Base-by-base conservation (phyloP, 805 yeast genomes). In the Candida michaelii region DNA sequence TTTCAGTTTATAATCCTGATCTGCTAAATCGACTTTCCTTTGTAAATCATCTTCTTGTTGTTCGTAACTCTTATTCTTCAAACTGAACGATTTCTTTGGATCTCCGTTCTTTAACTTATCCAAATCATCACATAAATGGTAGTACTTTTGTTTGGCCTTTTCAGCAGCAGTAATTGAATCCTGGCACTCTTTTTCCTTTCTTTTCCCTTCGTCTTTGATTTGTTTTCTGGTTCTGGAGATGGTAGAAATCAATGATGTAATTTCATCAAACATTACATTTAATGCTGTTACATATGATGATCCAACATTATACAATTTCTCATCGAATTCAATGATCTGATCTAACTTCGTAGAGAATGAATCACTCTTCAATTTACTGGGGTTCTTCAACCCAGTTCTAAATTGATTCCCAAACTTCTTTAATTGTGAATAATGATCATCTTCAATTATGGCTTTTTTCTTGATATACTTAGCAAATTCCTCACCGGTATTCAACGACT, bases 21-120 rank as follows among this genome's bases (percentile, higher is more conserved):
- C 97, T 0, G 97, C 95, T 42, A 71, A 65, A 50, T 84, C 87
- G 36, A 93, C 87, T 58, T 91, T 90, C 42, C 82, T 69, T 47
- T 77, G 80, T 14, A 91, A 69, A 38, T 90, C 96, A 58, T 91
- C 98, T 58, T 93, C 98, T 58, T 83, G 86, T 65, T 91, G 97
- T 40, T 83, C 84, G 1, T 85, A 80, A 0, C 89, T 82, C 51
- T 83, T 84, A 30, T 87, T 78, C 58, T 87, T 87, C 58, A 93
- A 74, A 2, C 91, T 80, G 39, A 90, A 82, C 48, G 85, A 84
- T 53, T 88, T 88, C 62, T 85, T 87, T 15, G 95, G 96, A 58
- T 91, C 97, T 0, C 87, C 76, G 32, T 81, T 74, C 56, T 84
- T 80, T 33, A 89, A 74, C 53, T 85, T 83, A 52, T 91, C 97